phyloP scores from a whole-genome alignment of 345 rosid species.

The Melaleuca alternifolia region DNA sequence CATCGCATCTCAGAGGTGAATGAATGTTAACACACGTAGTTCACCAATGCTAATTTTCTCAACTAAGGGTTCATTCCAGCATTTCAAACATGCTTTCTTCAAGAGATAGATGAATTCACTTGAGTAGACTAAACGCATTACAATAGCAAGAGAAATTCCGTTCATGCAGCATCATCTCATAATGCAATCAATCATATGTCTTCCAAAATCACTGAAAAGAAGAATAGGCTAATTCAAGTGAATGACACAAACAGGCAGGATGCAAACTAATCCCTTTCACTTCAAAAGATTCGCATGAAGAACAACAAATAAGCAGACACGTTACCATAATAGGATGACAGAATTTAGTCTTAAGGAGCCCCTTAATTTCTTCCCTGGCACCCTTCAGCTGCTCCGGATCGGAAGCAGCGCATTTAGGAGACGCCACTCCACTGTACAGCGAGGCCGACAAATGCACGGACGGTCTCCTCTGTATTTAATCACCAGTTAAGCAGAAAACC shows the following conservation, averaged over 20 bases:
- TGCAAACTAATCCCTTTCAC: background rate
- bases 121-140: background rate
- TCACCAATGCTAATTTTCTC: background rate
- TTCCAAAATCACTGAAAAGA: background rate
- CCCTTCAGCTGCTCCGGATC: constrained; percentile 74
- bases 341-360: constrained; percentile 60
- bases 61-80: background rate
- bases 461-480: constrained; percentile 23
- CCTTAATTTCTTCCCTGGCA: constrained; percentile 82
- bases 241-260: background rate
- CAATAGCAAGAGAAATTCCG: background rate
- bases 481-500: background rate
- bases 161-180: background rate
- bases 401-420: constrained; percentile 52
- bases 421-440: constrained; percentile 21
- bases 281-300: background rate
- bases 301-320: background rate
- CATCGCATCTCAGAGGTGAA: background rate
- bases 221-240: background rate
- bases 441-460: constrained; percentile 12
- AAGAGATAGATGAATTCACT: background rate
- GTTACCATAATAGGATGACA: constrained; percentile 82
- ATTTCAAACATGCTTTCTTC: background rate
- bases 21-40: background rate
- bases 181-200: background rate